phyloP scores from a whole-genome alignment of 345 rosid species.

The Hibiscus tridactylites region DNA sequence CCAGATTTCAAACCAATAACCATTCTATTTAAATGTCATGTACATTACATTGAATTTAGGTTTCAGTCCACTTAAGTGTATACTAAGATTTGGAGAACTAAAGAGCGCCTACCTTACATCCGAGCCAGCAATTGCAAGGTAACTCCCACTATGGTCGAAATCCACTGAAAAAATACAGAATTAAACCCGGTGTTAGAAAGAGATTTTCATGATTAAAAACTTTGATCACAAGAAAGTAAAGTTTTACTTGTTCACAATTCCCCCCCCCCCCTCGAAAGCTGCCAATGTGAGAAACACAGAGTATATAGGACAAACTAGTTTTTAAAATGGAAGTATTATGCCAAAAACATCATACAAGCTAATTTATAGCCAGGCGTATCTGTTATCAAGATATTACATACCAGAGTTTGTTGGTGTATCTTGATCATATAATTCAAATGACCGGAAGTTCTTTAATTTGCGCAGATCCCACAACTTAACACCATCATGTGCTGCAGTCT shows the following conservation, averaged over 20 bases:
- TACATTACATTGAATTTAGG: background rate
- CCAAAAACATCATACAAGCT: background rate
- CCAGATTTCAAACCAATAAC: background rate
- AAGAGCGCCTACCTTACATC: constrained; percentile 54
- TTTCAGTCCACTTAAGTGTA: background rate
- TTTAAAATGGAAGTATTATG: no score
- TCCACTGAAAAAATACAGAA: constrained; percentile 46
- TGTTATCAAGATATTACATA: constrained; percentile 18
- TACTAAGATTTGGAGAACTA: background rate
- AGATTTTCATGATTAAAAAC: background rate
- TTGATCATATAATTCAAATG: constrained; percentile 48
- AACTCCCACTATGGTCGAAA: constrained; percentile 81
- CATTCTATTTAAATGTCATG: background rate
- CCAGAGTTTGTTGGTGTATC: constrained; percentile 80
- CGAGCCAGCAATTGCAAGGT: constrained; percentile 77
- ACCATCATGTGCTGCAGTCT: constrained; percentile 94
- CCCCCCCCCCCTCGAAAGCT: background rate
- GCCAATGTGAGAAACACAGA: background rate
- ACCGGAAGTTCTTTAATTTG: constrained; percentile 80
- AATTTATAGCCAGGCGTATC: background rate
- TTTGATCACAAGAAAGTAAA: background rate
- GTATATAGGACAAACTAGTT: no score
- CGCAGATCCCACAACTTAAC: constrained; percentile 86
- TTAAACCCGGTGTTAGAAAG: background rate
- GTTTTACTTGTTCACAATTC: background rate